phyloP scores from a whole-genome alignment of 2,329 filamentous ascomycete species.

The Cytospora schulzeri region DNA sequence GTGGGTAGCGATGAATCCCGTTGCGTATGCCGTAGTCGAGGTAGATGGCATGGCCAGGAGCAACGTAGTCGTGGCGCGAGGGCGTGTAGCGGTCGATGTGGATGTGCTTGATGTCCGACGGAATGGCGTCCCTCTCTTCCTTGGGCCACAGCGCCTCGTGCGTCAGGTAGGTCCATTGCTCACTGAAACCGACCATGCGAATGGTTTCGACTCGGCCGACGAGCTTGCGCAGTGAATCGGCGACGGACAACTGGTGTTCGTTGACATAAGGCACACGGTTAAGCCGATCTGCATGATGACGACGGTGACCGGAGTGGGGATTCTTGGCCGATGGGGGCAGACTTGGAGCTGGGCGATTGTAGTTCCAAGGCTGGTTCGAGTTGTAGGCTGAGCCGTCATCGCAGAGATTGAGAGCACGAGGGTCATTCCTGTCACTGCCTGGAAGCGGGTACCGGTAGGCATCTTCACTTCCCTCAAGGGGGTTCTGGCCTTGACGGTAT shows the following conservation, averaged over 20 bases:
- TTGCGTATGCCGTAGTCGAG: constrained; percentile 22
- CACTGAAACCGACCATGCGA: constrained; percentile 42
- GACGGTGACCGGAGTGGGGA: constrained; percentile 21
- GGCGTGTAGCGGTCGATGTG: constrained; percentile 26
- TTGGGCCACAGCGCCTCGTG: constrained; percentile 21
- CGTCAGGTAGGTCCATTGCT: constrained; percentile 34
- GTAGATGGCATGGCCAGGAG: constrained; percentile 22
- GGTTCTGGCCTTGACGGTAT: constrained; percentile 21
- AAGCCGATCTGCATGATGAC: constrained; percentile 16
- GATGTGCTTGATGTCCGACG: neutral
- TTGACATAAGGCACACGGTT: constrained; percentile 35
- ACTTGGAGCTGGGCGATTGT: constrained; percentile 11
- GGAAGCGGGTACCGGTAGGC: constrained; percentile 1
- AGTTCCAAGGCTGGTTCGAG: constrained; percentile 10
- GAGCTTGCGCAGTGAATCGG: constrained; percentile 37
- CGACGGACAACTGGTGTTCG: constrained; percentile 37
- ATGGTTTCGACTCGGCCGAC: constrained; percentile 36
- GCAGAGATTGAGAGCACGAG: neutral
- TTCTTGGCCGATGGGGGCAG: constrained; percentile 25
- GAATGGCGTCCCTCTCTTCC: constrained; percentile 8
- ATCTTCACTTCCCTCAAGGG: neutral
- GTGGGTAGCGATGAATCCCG: constrained; percentile 26
- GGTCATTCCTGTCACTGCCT: neutral
- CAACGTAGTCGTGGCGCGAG: constrained; percentile 17
- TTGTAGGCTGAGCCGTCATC: neutral